These are phyloP conservation scores for Hsuehochloa calcarea DNA, from an alignment of 176 grass and related monocot species.

Conservation along the genomic window DNA sequence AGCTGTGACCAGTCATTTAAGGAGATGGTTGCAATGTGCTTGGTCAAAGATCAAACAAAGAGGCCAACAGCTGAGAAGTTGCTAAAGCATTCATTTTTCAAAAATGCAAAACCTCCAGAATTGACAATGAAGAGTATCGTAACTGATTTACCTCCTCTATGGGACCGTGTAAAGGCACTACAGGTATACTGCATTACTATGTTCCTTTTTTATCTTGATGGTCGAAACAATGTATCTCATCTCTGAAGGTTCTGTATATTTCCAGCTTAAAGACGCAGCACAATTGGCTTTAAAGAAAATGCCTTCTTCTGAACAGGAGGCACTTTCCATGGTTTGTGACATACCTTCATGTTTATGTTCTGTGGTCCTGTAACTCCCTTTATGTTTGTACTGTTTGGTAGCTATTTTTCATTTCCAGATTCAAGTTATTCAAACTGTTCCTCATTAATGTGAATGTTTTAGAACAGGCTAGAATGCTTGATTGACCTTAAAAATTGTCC, in stretches of 20 bases:
- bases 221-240: conserved; percentile 15
- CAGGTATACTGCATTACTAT: conserved; percentile 50
- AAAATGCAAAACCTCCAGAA: conserved; percentile 85
- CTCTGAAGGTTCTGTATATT: conserved; percentile 27
- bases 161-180: conserved; percentile 95
- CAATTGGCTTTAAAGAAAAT: conserved; percentile 99
- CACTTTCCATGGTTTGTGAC: conserved; percentile 80
- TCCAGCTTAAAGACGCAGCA: conserved; percentile 95
- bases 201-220: conserved; percentile 22
- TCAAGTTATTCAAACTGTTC: conserved; percentile 12
- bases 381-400: background rate
- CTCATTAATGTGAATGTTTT: conserved; percentile 1
- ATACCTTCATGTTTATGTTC: conserved; percentile 27
- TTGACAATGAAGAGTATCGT: conserved; percentile 77
- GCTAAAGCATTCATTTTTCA: conserved; percentile 96
- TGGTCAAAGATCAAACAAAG: conserved; percentile 99
- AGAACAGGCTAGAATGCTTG: background rate
- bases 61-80: conserved; percentile 95
- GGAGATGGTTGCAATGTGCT: conserved; percentile 99
- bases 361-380: background rate
- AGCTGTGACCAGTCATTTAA: conserved; percentile 95
- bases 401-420: conserved; percentile 6
- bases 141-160: conserved; percentile 81
- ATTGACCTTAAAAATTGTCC: background rate
- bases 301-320: conserved; percentile 97